These are phyloP conservation scores for Penicillium herquei DNA, from an alignment of 495 filamentous ascomycete species.

Conservation along the genomic window DNA sequence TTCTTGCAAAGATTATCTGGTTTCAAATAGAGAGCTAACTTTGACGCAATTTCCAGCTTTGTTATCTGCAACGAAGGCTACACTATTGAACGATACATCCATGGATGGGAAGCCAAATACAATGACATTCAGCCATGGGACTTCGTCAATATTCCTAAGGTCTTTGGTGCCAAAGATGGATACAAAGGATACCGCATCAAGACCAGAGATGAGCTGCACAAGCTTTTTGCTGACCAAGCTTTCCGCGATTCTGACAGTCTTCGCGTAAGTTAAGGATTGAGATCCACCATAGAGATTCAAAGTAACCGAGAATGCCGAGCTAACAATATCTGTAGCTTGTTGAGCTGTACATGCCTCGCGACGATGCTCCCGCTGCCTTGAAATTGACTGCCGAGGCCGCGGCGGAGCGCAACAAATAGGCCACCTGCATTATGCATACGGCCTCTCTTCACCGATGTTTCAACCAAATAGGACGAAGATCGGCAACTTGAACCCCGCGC, in stretches of 20 bases:
- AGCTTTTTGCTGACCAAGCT: conserved; percentile 62
- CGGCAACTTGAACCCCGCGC: not conserved
- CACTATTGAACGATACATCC: conserved; percentile 56
- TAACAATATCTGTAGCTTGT: conserved; percentile 62
- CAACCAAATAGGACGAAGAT: not conserved
- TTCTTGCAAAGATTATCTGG: not conserved
- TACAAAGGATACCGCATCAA: conserved; percentile 67
- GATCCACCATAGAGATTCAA: not conserved
- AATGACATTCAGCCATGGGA: conserved; percentile 80
- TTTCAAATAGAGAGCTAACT: conserved; percentile 2
- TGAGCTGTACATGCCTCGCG: conserved; percentile 80
- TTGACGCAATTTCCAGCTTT: conserved; percentile 42
- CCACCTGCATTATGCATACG: not conserved
- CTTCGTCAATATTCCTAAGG: conserved; percentile 61
- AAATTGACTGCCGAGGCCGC: conserved; percentile 63
- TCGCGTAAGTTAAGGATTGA: conserved; percentile 34
- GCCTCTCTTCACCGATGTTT: not conserved
- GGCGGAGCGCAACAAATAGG: conserved; percentile 64
- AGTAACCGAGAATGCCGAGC: not conserved
- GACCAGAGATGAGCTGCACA: conserved; percentile 66
- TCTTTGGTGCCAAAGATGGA: conserved; percentile 64
- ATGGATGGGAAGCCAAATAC: conserved; percentile 68
- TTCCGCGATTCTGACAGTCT: conserved; percentile 54
- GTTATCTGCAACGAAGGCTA: conserved; percentile 57
- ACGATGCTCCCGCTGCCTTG: conserved; percentile 72